Percentiles rank a stretch among this genome's conserved stretches.
phyloP scores from a whole-genome alignment of 2,329 filamentous ascomycete genomes.

The Trichophyton rubrum region DNA sequence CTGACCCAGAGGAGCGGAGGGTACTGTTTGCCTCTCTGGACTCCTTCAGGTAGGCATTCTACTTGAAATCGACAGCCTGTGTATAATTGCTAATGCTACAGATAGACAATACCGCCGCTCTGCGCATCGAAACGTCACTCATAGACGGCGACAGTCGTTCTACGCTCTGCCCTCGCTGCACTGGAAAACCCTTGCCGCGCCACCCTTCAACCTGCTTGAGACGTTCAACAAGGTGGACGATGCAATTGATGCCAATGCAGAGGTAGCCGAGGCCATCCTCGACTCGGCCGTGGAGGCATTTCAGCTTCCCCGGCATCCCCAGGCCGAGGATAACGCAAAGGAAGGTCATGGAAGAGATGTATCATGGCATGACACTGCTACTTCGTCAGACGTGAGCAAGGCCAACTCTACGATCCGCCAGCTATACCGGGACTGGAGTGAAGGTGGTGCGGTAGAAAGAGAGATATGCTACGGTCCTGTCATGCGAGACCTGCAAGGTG shows the following conservation, averaged over 20 bases:
- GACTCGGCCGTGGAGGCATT: slow-evolving; percentile 57
- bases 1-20: slow-evolving; percentile 66
- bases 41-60: slow-evolving; percentile 63
- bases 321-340: slow-evolving; percentile 13
- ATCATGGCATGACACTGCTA: slow-evolving; percentile 60
- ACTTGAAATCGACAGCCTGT: too few relatives aligned
- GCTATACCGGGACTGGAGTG: slow-evolving; percentile 90
- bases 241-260: slow-evolving; percentile 78
- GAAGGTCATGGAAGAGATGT: slow-evolving; percentile 18
- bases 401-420: slow-evolving; percentile 84
- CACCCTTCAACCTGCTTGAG: slow-evolving; percentile 72
- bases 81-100: neutral
- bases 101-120: slow-evolving; percentile 68
- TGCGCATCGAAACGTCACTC: slow-evolving; percentile 82
- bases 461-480: slow-evolving; percentile 66
- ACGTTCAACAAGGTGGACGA: slow-evolving; percentile 68
- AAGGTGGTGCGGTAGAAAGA: slow-evolving; percentile 61
- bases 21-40: slow-evolving; percentile 74
- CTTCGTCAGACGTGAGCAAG: slow-evolving; percentile 69
- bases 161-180: slow-evolving; percentile 77
- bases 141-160: slow-evolving; percentile 80
- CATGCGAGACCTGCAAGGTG: slow-evolving; percentile 47
- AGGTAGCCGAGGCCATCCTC: slow-evolving; percentile 68
- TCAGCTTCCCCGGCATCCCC: slow-evolving; percentile 34
- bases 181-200: slow-evolving; percentile 66